These are phyloP conservation scores for Aristolochia fimbriata DNA, from an alignment of 164 flowering plant species.

Conservation along the genomic window DNA sequence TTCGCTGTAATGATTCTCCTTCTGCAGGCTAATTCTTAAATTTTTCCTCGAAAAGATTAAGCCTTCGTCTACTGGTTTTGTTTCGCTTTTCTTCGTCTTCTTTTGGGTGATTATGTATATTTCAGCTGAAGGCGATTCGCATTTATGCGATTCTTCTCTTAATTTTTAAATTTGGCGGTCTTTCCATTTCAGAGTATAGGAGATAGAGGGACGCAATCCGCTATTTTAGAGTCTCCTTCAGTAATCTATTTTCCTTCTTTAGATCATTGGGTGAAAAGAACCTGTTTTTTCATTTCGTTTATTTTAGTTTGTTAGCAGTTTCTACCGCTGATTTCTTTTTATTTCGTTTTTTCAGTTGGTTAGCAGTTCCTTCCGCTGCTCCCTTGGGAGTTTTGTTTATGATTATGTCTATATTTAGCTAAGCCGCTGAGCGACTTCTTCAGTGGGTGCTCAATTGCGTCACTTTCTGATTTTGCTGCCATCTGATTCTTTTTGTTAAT, in stretches of 20 bases:
- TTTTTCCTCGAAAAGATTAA: neutral
- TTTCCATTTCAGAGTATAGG: no score
- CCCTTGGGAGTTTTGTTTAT: no score
- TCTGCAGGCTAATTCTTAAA: neutral
- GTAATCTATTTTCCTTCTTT: neutral
- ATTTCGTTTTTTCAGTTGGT: neutral
- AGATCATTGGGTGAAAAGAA: neutral
- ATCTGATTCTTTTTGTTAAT: neutral
- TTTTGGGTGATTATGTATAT: neutral
- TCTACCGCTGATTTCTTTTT: neutral
- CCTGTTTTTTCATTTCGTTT: neutral
- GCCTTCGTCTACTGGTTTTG: neutral
- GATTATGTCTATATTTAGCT: no score
- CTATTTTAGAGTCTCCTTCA: neutral
- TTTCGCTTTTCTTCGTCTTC: neutral
- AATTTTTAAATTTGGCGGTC: neutral
- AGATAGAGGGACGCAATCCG: neutral
- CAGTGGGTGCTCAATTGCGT: neutral
- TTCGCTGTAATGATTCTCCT: neutral
- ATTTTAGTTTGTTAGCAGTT: neutral
- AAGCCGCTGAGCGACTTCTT: no score
- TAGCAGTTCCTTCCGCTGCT: neutral
- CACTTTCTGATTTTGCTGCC: neutral
- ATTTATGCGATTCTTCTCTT: neutral
- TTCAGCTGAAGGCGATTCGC: neutral